These are phyloP conservation scores for Solanum hybrid DNA, from an alignment of 305 asterid genomes.

Conservation along the genomic window DNA sequence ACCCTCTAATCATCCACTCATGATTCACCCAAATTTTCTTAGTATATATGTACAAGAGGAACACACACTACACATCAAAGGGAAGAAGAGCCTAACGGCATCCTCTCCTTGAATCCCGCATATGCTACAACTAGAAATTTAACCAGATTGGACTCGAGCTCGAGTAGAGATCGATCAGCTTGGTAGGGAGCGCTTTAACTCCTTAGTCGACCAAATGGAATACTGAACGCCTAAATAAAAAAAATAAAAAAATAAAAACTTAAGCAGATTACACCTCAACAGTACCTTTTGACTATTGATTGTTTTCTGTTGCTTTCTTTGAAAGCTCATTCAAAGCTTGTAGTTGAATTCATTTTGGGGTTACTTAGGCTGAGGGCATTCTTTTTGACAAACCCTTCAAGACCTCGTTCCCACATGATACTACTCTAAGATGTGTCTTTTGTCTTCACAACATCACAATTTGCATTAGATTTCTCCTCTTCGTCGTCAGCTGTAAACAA, in stretches of 20 bases:
- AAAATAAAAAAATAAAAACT: background rate
- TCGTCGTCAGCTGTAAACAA: slow-evolving; percentile 26
- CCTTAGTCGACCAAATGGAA: background rate
- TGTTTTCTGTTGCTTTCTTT: slow-evolving; percentile 13
- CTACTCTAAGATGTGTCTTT: slow-evolving; percentile 22
- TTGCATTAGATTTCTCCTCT: slow-evolving; percentile 15
- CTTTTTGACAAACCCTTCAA: slow-evolving; percentile 41
- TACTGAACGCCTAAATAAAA: slow-evolving; percentile 6
- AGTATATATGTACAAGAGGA: slow-evolving; percentile 27
- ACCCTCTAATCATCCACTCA: slow-evolving; percentile 22
- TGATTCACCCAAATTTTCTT: background rate
- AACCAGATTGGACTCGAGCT: slow-evolving; percentile 11
- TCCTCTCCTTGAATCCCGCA: background rate
- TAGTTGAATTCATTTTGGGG: slow-evolving; percentile 35
- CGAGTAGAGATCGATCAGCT: background rate
- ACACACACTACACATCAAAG: slow-evolving; percentile 1
- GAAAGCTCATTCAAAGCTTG: slow-evolving; percentile 22
- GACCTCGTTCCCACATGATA: slow-evolving; percentile 38
- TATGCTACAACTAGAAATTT: slow-evolving; percentile 21
- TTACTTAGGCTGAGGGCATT: slow-evolving; percentile 50
- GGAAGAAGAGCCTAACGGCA: background rate
- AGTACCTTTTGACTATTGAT: slow-evolving; percentile 17
- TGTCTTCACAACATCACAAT: slow-evolving; percentile 9
- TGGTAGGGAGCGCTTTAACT: slow-evolving; percentile 5
- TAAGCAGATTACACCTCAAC: slow-evolving; percentile 24